Evolutionary conservation across 441 rosid species (phyloP).

Genomic region (Populus hybrid): DNA sequence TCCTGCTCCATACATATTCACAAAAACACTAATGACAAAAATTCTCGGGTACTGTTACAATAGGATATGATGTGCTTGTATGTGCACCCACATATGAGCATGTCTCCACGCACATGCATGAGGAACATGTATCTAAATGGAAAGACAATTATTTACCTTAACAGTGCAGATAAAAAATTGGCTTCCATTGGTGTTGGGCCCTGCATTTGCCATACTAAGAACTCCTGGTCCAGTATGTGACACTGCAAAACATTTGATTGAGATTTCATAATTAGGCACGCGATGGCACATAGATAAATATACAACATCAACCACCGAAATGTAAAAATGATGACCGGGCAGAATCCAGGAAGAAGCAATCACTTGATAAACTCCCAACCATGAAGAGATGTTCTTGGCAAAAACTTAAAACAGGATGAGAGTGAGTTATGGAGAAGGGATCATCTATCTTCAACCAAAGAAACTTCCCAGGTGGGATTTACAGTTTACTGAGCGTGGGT

Average conservation of each 20-base stretch:
- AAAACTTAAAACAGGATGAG: background rate
- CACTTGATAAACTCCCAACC: background rate
- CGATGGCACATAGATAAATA: background rate
- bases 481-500: background rate
- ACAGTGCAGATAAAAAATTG: slow-evolving; percentile 97
- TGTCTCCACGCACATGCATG: background rate
- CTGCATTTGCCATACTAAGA: slow-evolving; percentile 98
- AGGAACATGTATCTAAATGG: background rate
- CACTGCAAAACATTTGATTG: slow-evolving; percentile 49
- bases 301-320: background rate
- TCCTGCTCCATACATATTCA: background rate
- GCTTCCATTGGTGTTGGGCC: slow-evolving; percentile 98
- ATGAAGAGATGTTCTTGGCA: background rate
- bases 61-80: background rate
- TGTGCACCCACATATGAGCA: background rate
- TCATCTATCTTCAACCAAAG: background rate
- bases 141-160: slow-evolving; percentile 44
- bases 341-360: background rate
- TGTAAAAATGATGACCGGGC: background rate
- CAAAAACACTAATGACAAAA: background rate
- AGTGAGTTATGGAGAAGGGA: background rate
- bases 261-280: slow-evolving; percentile 14
- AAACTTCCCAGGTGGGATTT: background rate
- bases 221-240: slow-evolving; percentile 89
- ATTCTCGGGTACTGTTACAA: background rate